Evolutionary conservation across 345 rosid species (phyloP), one percentile per base, ranked within the genome.

Genomic region (Pistacia atlantica): DNA sequence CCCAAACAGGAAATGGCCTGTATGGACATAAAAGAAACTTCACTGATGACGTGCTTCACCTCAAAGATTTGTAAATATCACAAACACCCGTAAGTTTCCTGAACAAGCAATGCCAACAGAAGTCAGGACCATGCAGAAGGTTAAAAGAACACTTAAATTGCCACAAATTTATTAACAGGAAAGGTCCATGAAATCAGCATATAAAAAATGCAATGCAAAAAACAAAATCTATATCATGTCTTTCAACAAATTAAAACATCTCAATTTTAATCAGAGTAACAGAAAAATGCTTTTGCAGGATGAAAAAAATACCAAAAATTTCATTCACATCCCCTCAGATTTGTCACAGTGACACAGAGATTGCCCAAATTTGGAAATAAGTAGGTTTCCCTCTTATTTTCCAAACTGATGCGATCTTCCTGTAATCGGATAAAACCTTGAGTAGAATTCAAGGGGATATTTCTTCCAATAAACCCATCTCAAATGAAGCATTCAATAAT

Each of bases 1-100:
- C 76, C 79, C 88, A 83, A 76, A 76, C 69, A 75, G 49, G 74
- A 78, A 70, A 77, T 70, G 79, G 83, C 81, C 78, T 77, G 79
- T 85, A 79, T 69, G 82, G 88, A 87, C 90, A 87, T 87, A 87
- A 85, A 87, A 83, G 82, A 83, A 70, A 69, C 77, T 80, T 83
- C 84, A 75, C 82, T 62, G 62, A 75, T 74, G 4, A 79, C 73
- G 54, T 69, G 28, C 85, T 74, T 78, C 85, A 78, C 76, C 79
- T 73, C 71, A 64, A 69, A 60, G 61, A 71, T 58, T 76, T 64
- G 82, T 79, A 57, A 51, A 76, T 17, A 13, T 55, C 69, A 42
- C 60, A 83, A 72, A 74, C 52, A 72, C 65, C 71, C 7, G 65
- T 72, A 70, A 58, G 65, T 28, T 61, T 52, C n/a, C 13, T 42